Evolutionary conservation across 1,284 basidiomycete genomes (phyloP), one percentile per base, ranked within the genome.

Genomic region (Ustanciosporium gigantosporum): DNA sequence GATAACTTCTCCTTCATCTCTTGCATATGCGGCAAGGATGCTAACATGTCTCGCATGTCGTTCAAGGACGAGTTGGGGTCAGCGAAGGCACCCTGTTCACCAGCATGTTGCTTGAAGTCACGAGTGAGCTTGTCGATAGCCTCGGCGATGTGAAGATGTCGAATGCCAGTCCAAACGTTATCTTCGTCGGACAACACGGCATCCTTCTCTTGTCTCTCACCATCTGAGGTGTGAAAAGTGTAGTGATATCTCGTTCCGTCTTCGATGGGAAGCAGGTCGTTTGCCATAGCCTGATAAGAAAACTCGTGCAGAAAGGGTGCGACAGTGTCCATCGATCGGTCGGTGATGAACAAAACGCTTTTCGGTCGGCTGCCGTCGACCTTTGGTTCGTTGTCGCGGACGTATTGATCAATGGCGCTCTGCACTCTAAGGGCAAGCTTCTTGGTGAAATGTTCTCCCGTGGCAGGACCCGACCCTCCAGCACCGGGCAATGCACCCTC

Each of bases 41-140:
- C 95, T 34, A 99, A 83, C 94, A 98, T 96, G 74, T 98, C 94
- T 78, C 96, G 95, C 89, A 99, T 93, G 79, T 96, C 93, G 76
- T 92, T 93, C 48, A 99, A 80, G 70, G 86, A 93, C 38, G 88
- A 88, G 14, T 87, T 88, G 13, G 47, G 41, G n/a, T 59, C 56
- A 9, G 66, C 53, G 58, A 94, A 95, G 0, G 90, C 91, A 2
- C 90, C 90, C 75, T 97, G 90, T 69, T 96, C 92, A 70, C 88
- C 86, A 70, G 93, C 83, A 74, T 97, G 96, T 75, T 87, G 86
- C 77, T 91, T 91, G 80, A 98, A 97, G 79, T 97, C 91, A 11
- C 84, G 84, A 85, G 95, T 93, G 48, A 98, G 84, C 78, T 91
- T 92, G 81, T 96, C 91, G 70, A 97, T 94, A 3, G 92, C 90